Evolutionary conservation across 106 monocot species (phyloP).

Genomic region (Agapanthus africanus): DNA sequence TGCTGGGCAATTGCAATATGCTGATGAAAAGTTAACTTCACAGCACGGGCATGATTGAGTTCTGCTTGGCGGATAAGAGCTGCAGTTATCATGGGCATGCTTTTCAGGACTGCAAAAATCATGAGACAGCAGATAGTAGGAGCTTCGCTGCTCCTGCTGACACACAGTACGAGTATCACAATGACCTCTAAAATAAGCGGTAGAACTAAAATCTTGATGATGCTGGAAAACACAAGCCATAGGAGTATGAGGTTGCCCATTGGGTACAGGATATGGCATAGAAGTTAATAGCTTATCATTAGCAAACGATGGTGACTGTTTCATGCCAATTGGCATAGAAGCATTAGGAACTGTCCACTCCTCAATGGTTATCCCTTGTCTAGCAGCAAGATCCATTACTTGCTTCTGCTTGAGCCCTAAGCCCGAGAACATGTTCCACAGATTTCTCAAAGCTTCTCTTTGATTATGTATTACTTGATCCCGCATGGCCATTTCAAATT

Average conservation of each 20-base stretch:
- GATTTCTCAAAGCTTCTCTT: constrained; percentile 68
- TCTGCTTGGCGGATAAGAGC: constrained; percentile 8
- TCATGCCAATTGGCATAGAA: constrained; percentile 12
- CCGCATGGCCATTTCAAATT: constrained; percentile 93
- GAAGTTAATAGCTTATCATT: constrained; percentile 10
- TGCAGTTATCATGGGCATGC: constrained; percentile 12
- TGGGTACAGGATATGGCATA: constrained; percentile 9
- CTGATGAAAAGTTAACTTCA: constrained; percentile 12
- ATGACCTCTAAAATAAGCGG: constrained; percentile 24
- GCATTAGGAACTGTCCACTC: constrained; percentile 34
- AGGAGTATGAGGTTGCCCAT: constrained; percentile 17
- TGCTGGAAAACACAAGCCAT: constrained; percentile 41
- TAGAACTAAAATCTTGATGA: constrained; percentile 40
- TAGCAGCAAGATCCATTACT: constrained; percentile 62
- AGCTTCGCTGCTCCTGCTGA: constrained; percentile 52
- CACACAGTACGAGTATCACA: constrained; percentile 25
- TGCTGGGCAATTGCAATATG: not conserved
- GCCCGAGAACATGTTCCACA: constrained; percentile 83
- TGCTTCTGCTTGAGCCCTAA: constrained; percentile 81
- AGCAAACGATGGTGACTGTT: constrained; percentile 16
- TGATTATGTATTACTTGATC: constrained; percentile 94
- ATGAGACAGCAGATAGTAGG: constrained; percentile 46
- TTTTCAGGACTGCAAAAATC: constrained; percentile 27
- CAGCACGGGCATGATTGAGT: constrained; percentile 5
- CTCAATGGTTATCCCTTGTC: constrained; percentile 79